Evolutionary conservation across 768 basidiomycete genomes (phyloP).

Genomic region (Chlorophyllum brunneum): DNA sequence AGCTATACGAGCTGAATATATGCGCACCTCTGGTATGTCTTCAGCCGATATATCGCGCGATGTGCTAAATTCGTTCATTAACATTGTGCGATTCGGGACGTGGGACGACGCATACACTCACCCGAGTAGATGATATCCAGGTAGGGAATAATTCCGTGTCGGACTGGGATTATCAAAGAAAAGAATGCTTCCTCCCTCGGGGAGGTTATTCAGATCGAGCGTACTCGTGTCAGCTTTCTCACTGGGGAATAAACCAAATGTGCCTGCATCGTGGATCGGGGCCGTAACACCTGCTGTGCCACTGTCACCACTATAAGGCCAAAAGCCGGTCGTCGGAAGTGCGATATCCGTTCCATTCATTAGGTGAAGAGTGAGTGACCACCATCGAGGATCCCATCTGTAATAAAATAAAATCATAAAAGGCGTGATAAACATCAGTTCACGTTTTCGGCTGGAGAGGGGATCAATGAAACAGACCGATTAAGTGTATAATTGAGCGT

Average conservation of each 20-base stretch:
- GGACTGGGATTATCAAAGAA: constrained; percentile 31
- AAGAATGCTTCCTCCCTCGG: constrained; percentile 18
- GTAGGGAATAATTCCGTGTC: constrained; percentile 24
- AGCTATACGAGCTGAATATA: background rate
- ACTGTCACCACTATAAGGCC: constrained; percentile 28
- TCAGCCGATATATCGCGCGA: constrained; percentile 18
- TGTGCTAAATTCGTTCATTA: constrained; percentile 14
- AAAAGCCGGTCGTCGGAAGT: constrained; percentile 28
- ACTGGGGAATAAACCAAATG: constrained; percentile 18
- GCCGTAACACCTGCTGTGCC: constrained; percentile 23
- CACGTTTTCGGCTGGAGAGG: background rate
- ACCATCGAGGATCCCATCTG: constrained; percentile 32
- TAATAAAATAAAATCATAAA: background rate
- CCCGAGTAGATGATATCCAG: constrained; percentile 26
- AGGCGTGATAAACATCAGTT: background rate
- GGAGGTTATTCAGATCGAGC: constrained; percentile 19
- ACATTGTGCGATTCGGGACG: background rate
- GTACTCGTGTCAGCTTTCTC: constrained; percentile 15
- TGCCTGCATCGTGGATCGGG: constrained; percentile 24
- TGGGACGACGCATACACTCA: constrained; percentile 10
- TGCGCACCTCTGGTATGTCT: constrained; percentile 22
- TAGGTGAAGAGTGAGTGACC: constrained; percentile 26
- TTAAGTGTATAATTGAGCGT: constrained; percentile 22
- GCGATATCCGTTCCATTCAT: constrained; percentile 25
- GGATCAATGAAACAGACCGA: constrained; percentile 14